A percentile compares a stretch with the other conserved stretches of the same genome.
Conservation (phyloP, 2,329 filamentous ascomycete genomes). For the Monascus ruber region DNA sequence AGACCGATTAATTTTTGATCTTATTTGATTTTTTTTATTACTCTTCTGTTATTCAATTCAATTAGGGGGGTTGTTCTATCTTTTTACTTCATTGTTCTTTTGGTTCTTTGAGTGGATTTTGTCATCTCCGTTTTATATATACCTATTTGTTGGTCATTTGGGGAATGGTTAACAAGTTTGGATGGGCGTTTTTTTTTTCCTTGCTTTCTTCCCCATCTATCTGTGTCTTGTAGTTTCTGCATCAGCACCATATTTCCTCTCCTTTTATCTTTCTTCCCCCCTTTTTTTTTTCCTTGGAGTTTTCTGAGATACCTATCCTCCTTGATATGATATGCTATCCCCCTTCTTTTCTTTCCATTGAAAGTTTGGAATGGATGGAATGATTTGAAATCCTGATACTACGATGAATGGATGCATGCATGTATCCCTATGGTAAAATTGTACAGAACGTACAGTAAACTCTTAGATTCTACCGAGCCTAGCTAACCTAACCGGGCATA, state of each 20-base stretch:
- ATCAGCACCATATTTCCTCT: conserved; percentile 5
- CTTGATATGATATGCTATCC: neutral
- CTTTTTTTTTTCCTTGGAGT: too few species aligned
- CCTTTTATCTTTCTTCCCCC: neutral
- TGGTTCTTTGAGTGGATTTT: too few species aligned
- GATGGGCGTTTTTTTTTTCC: neutral
- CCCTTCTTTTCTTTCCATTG: neutral
- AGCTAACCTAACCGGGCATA: too few species aligned
- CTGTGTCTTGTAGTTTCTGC: conserved; percentile 1
- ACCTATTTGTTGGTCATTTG: too few species aligned
- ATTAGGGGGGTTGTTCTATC: too few species aligned
- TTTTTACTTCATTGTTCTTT: too few species aligned
- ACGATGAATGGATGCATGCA: neutral
- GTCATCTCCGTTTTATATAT: too few species aligned
- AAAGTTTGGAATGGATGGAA: neutral
- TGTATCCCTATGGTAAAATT: too few species aligned
- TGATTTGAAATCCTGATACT: neutral
- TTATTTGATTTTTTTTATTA: neutral
- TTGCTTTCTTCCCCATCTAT: neutral
- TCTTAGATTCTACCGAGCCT: too few species aligned
- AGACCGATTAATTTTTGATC: conserved; percentile 40
- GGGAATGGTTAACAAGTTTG: neutral
- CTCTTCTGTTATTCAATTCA: too few species aligned
- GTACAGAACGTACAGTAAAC: too few species aligned
- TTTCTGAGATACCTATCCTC: neutral